These are phyloP conservation scores for Scolecobasidium constrictum DNA, from an alignment of 2,329 filamentous ascomycete species.

Conservation along the genomic window DNA sequence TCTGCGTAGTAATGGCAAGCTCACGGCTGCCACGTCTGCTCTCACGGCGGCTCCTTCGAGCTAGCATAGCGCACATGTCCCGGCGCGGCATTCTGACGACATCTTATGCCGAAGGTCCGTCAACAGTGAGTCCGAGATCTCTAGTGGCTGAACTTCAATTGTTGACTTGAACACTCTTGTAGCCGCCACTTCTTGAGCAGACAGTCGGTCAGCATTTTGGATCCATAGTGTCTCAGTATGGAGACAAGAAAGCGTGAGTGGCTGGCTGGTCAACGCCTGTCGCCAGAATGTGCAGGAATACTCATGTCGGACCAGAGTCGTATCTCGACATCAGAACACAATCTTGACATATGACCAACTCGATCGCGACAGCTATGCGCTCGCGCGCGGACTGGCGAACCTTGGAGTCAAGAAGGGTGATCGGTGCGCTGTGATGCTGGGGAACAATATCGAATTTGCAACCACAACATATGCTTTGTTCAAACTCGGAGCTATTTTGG, in stretches of 20 bases:
- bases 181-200: slow-evolving; percentile 56
- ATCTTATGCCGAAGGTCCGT: neutral
- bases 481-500: slow-evolving; percentile 87
- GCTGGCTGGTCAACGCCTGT: slow-evolving; percentile 30
- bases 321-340: slow-evolving; percentile 50
- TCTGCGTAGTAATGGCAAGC: neutral
- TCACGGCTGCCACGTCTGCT: neutral
- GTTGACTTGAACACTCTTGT: slow-evolving; percentile 3
- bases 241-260: slow-evolving; percentile 51
- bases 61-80: neutral
- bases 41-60: neutral
- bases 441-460: slow-evolving; percentile 76
- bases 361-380: slow-evolving; percentile 62
- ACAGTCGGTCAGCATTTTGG: slow-evolving; percentile 67
- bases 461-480: slow-evolving; percentile 81
- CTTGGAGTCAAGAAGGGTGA: slow-evolving; percentile 72
- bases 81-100: neutral
- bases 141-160: no score
- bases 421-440: slow-evolving; percentile 74
- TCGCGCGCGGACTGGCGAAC: slow-evolving; percentile 59
- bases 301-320: slow-evolving; percentile 40
- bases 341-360: slow-evolving; percentile 64
- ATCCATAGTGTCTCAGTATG: slow-evolving; percentile 50
- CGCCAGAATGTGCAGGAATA: slow-evolving; percentile 22
- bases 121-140: no score